Base-by-base conservation (phyloP, 768 basidiomycete species). In the Polyporus arcularius region DNA sequence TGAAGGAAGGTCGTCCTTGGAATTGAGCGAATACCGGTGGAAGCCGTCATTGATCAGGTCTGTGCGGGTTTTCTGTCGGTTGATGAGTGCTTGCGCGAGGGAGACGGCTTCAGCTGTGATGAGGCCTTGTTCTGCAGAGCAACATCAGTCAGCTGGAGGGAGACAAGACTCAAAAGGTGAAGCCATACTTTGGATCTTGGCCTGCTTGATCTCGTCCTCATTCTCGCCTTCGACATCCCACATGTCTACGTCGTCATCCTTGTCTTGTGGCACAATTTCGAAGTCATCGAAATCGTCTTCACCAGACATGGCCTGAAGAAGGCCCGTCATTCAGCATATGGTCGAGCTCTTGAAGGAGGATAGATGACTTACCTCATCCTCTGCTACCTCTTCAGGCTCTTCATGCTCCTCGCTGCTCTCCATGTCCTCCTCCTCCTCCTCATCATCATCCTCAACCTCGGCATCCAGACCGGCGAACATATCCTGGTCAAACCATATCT, bases 401-500 rank as follows among this genome's bases (percentile, higher is more conserved):
- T 73, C 76, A 6, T 72, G 70, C 14, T 72, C 75, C 6, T 75
- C 77, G n/a, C 70, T 70, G 35, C 67, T 67, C 7, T 67, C 66
- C 57, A 35, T 35, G 7, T 50, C 72, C 5, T 70, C 72, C n/a
- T 74, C 76, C 16, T 73, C 73, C 16, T 75, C 74, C 4, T 74
- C 77, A 4, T 75, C 75, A 7, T 75, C 77, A 18, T 76, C 76
- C 43, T 79, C 77, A 10, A 72, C 72, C 38, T 79, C 81, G 45
- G 78, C 55, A 32, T 82, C 85, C 2, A 81, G 70, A 26, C 83
- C 89, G 52, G 85, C 82, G 79, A 99, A 99, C 46, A 97, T 74
- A 53, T 90, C 89, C 74, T 97, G 96, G 65, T 90, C 88, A 76
- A 98, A 99, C 97, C 97, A 99, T n/a, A 98, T 72, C 67, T 89